phyloP scores from a whole-genome alignment of 2,329 filamentous ascomycete genomes.

The Cordyceps javanica region DNA sequence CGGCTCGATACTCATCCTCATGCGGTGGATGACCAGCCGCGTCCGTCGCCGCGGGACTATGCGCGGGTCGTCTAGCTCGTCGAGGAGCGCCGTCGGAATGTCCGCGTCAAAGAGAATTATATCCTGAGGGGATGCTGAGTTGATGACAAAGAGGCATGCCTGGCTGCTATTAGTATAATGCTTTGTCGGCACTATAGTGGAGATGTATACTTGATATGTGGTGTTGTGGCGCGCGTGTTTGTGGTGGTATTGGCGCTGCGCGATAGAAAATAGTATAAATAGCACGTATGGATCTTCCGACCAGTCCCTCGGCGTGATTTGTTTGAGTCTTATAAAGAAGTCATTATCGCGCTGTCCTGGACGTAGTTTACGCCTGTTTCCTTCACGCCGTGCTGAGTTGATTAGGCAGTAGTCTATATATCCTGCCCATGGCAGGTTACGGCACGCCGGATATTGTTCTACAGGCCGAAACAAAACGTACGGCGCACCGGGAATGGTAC shows the following conservation, averaged over 20 bases:
- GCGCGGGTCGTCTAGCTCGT: neutral
- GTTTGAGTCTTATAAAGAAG: neutral
- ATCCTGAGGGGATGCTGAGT: neutral
- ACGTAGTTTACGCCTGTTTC: neutral
- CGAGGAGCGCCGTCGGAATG: neutral
- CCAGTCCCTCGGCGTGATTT: neutral
- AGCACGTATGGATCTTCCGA: neutral
- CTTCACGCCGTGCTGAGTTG: neutral
- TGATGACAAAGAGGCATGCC: neutral
- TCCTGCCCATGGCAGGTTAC: neutral
- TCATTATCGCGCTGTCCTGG: neutral
- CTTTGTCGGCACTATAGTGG: neutral
- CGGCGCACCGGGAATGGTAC: neutral
- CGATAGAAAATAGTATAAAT: neutral
- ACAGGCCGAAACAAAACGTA: neutral
- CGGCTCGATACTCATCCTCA: neutral
- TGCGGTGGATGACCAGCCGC: neutral
- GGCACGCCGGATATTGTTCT: neutral
- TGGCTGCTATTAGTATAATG: neutral
- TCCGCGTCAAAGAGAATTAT: neutral
- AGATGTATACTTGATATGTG: neutral
- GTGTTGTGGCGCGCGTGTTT: neutral
- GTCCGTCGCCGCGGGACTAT: neutral
- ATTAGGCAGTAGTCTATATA: neutral
- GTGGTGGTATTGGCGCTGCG: neutral